Base-by-base conservation (phyloP, 176 grass and related monocot species). In the Musa itinerans region DNA sequence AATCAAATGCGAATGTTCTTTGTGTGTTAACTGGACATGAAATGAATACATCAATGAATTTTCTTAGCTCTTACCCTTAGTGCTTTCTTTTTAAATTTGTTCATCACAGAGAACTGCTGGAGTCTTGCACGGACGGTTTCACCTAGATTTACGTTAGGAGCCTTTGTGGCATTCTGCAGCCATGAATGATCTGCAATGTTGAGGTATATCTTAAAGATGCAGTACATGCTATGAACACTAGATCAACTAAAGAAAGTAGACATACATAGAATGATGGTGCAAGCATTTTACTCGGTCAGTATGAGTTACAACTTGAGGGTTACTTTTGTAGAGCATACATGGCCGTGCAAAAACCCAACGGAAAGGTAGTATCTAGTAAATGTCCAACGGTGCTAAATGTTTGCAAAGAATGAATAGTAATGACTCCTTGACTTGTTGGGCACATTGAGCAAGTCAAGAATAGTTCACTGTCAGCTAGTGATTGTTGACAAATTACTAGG, bases 81-180 rank as follows among this genome's bases (percentile, higher is more conserved):
- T 9, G 67, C 67, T 69, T 19, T 49, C 67, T 49, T 69, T 69
- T 69, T 69, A 15, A 69, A 50, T 69, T 49, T 69, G 17, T 69
- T 69, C 67, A 69, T 69, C 67, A 14, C 43, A 8, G 67, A 69
- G 16, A 69, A 69, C 67, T 69, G 67, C 16, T 69, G 27, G 1
- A 69, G 67, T 49, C 67, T 69, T 34, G 67, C 27, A 11, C 43
- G 27, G 10, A 69, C 67, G 19, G 34, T 49, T 48, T 69, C 67
- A 17, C 67, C 67, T 17, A 69, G 67, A 69, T 29, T 16, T 17
- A 69, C 67, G 10, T 69, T 49, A 19, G 67, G 67, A 69, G 67
- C 67, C 43, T 69, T 69, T 8, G 17, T 50, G 14, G 26, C 67
- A 69, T 69, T 69, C 17, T 50, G 67, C 12, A 69, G 67, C 67